These are phyloP conservation scores for Ampelocalamus luodianensis DNA, from an alignment of 176 grass and related monocot species.

Conservation along the genomic window DNA sequence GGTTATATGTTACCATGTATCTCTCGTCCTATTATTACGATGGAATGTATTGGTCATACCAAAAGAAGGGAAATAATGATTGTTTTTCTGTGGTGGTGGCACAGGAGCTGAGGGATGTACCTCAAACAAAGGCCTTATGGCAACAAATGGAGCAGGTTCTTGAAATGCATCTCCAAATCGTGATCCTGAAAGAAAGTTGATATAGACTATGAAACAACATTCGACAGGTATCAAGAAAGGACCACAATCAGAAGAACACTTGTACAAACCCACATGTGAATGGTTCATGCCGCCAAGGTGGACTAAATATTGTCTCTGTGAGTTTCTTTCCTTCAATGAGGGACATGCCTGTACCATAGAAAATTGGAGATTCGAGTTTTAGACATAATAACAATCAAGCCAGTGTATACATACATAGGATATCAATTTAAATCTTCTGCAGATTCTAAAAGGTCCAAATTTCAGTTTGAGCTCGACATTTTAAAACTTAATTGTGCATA, in stretches of 20 bases:
- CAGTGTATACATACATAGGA: too few species aligned
- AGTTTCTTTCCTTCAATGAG: too few species aligned
- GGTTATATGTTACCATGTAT: conserved; percentile 75
- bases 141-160: conserved; percentile 88
- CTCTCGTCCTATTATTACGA: conserved; percentile 62
- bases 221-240: neutral
- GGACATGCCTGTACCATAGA: too few species aligned
- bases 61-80: neutral
- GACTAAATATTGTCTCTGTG: too few species aligned
- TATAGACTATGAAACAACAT: conserved; percentile 5
- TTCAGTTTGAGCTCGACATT: too few species aligned
- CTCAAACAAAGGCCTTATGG: conserved; percentile 81
- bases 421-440: too few species aligned
- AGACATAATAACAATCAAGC: too few species aligned
- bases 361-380: too few species aligned
- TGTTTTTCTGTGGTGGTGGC: neutral
- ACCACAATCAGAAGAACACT: neutral
- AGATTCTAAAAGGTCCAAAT: too few species aligned
- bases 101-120: conserved; percentile 42
- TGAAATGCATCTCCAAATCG: conserved; percentile 96
- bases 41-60: conserved; percentile 26
- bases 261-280: conserved; percentile 68
- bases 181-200: conserved; percentile 62
- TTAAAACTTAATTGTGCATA: too few species aligned
- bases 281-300: too few species aligned